Base-by-base conservation (phyloP, 139 green algal species). In the Auxenochlorella pyrenoidosa region DNA sequence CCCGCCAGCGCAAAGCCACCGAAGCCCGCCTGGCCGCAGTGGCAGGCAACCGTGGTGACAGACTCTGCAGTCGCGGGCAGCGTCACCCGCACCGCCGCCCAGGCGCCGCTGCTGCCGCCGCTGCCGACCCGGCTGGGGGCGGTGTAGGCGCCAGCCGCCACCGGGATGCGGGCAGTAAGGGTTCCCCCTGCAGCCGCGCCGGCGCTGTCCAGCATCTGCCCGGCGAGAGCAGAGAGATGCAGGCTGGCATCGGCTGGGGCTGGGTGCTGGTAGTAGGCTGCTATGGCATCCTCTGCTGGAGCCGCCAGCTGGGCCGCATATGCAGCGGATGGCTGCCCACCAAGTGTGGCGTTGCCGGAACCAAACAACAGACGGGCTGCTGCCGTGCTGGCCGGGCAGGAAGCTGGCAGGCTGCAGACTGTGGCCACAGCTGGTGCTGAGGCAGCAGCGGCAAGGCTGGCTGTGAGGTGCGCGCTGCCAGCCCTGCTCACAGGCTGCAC, bases 221-320 rank as follows among this genome's bases (percentile, higher is more conserved):
- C 70, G n/a, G 70, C 47, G 8, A 86, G 21, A 18, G 66, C 58
- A 2, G 66, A 79, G 0, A 86, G 70, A 44, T 86, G 82, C 82
- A 86, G 82, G 44, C 34, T 58, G 43, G 82, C 82, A 36, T 86
- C 82, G 5, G 66, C 65, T 0, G 44, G 5, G 6, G 82, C 82
- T 10, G 82, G 82, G 82, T 86, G 82, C 66, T 79, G 44, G 43
- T 79, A 47, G 43, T 86, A 86, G 32, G 79, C 88, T 22, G 60
- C 75, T 3, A 54, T 38, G 12, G 60, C 41, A 24, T 85, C 80
- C 22, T 34, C 63, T 5, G 21, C 12, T 41, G 60, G 63, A 6
- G 51, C 44, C 38, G 24, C 19, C 79, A 51, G 79, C 47, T 30
- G 19, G 2, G 47, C 47, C 22, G 32, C 3, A 32, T 28, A 38